Percentiles rank a stretch among this genome's conserved stretches.
These are phyloP conservation scores for Malus fusca DNA, from an alignment of 306 rosid species.

Conservation along the genomic window DNA sequence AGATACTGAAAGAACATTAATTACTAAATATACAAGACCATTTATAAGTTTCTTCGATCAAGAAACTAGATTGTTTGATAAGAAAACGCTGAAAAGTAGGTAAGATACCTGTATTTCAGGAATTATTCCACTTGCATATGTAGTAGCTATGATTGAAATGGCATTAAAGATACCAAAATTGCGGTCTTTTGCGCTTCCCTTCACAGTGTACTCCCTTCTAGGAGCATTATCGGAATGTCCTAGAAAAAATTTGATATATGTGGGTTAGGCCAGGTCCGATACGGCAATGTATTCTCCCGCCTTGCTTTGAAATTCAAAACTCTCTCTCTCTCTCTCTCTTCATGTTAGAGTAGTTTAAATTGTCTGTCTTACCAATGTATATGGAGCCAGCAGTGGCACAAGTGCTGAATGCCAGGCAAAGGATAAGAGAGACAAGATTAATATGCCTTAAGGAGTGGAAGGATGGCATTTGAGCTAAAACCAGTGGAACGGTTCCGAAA, in stretches of 20 bases:
- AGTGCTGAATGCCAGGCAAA: conserved; percentile 45
- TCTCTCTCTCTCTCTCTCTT: too few relatives aligned
- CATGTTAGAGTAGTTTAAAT: conserved; percentile 8
- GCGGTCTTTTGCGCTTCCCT: conserved; percentile 26
- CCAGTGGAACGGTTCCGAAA: conserved; percentile 42
- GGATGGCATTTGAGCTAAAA: conserved; percentile 79
- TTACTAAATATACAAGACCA: too few relatives aligned
- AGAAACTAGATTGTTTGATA: too few relatives aligned
- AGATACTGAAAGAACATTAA: too few relatives aligned
- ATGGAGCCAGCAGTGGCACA: conserved; percentile 52
- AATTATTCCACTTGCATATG: conserved; percentile 68
- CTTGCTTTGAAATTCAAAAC: too few relatives aligned
- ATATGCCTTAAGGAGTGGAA: conserved; percentile 75
- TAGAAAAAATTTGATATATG: background rate
- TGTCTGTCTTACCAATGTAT: background rate
- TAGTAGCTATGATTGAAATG: conserved; percentile 59
- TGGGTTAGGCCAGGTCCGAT: too few relatives aligned
- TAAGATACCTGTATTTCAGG: conserved; percentile 72
- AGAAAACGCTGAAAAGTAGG: background rate
- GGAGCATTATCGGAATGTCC: conserved; percentile 56
- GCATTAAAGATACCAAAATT: conserved; percentile 55
- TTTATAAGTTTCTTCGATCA: too few relatives aligned
- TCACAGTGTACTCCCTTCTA: conserved; percentile 34
- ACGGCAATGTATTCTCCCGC: too few relatives aligned
- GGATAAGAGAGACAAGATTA: conserved; percentile 51